Conservation (phyloP, 371 early-diverging fungal species). For the Mortierella sp. region DNA sequence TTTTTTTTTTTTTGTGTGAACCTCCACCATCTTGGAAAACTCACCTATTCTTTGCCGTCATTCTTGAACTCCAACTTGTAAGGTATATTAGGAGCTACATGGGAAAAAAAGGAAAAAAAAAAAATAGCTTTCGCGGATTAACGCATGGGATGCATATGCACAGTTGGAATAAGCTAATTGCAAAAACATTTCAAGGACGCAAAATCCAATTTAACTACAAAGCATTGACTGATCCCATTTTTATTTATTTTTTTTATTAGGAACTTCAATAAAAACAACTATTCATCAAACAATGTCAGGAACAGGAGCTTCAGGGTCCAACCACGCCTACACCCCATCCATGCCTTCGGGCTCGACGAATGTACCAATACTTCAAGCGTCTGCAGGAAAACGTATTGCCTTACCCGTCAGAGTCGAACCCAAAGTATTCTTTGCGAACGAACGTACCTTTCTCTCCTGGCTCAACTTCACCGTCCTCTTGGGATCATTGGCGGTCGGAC, state of each 20-base stretch:
- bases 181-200: background rate
- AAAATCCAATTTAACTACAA: background rate
- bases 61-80: no score
- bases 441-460: constrained; percentile 95
- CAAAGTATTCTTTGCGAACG: constrained; percentile 98
- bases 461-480: constrained; percentile 80
- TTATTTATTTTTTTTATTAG: no score
- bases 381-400: constrained; percentile 73
- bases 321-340: constrained; percentile 27
- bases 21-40: no score
- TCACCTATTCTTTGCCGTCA: no score
- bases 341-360: constrained; percentile 41
- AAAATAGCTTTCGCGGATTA: no score
- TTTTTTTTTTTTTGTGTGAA: background rate
- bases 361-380: constrained; percentile 52
- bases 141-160: no score
- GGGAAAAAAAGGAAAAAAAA: no score
- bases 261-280: constrained; percentile 2
- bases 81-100: no score
- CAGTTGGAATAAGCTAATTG: no score
- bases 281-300: constrained; percentile 8
- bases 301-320: constrained; percentile 6
- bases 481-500: constrained; percentile 78
- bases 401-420: constrained; percentile 94
- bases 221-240: background rate